Evolutionary conservation across 345 rosid genomes (phyloP).

Genomic region (Salix viminalis): DNA sequence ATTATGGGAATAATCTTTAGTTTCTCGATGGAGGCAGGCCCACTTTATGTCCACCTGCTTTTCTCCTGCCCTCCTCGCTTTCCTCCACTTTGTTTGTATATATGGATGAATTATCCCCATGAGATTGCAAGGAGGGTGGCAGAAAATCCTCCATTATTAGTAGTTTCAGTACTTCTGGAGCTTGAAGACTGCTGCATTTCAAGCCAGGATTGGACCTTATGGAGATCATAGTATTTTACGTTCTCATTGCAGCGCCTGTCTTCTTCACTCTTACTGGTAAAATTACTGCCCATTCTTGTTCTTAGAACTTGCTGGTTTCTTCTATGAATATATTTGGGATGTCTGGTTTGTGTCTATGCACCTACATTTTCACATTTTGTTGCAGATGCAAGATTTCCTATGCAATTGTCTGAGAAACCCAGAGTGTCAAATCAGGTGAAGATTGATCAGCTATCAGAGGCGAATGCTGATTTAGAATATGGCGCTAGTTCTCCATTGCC

Average conservation of each 20-base stretch:
- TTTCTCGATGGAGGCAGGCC: too few relatives aligned
- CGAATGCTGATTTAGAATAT: not conserved
- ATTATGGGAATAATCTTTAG: too few relatives aligned
- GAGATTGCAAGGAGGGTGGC: too few relatives aligned
- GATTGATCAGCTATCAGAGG: not conserved
- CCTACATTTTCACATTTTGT: not conserved
- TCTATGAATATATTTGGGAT: too few relatives aligned
- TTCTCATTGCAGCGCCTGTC: not conserved
- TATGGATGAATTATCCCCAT: too few relatives aligned
- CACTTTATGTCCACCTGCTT: too few relatives aligned
- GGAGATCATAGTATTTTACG: not conserved
- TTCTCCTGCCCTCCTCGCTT: too few relatives aligned
- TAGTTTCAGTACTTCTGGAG: too few relatives aligned
- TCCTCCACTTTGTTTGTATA: too few relatives aligned
- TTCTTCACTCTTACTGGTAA: slow-evolving; percentile 25
- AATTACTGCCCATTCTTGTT: too few relatives aligned
- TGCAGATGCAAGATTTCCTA: slow-evolving; percentile 30
- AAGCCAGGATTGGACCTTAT: not conserved
- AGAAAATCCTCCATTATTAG: too few relatives aligned
- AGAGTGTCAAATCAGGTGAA: not conserved
- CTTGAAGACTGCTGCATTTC: not conserved
- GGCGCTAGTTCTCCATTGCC: slow-evolving; percentile 11
- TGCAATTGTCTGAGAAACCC: not conserved
- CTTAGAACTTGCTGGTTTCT: too few relatives aligned
- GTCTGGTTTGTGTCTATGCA: not conserved